Evolutionary conservation across 306 rosid genomes (phyloP).

Genomic region (Aeschynomene evenia): DNA sequence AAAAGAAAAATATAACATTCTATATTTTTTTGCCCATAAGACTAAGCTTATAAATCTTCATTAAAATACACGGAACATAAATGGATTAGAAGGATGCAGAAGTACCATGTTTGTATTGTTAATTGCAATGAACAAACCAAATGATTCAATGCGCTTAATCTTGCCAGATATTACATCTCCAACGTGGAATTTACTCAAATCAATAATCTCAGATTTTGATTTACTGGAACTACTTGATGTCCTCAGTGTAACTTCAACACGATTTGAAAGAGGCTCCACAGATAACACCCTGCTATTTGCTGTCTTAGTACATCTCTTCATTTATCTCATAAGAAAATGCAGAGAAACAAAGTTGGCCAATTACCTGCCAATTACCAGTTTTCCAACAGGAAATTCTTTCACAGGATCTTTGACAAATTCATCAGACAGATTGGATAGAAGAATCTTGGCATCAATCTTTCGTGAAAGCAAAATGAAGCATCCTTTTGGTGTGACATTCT

Average conservation of each 20-base stretch:
- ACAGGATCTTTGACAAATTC: slow-evolving; percentile 61
- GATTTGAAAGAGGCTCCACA: slow-evolving; percentile 79
- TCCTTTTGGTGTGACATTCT: slow-evolving; percentile 75
- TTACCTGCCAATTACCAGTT: slow-evolving; percentile 80
- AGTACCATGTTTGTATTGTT: slow-evolving; percentile 67
- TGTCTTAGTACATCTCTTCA: slow-evolving; percentile 33
- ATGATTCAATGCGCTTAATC: slow-evolving; percentile 79
- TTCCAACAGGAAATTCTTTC: slow-evolving; percentile 81
- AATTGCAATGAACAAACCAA: slow-evolving; percentile 80
- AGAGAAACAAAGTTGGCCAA: slow-evolving; percentile 12
- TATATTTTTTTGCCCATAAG: neutral
- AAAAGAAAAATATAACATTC: neutral
- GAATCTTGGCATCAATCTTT: slow-evolving; percentile 82
- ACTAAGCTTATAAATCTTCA: neutral
- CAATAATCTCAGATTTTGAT: slow-evolving; percentile 43
- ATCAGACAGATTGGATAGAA: slow-evolving; percentile 73
- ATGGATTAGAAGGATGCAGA: slow-evolving; percentile 24
- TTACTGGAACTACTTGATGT: slow-evolving; percentile 37
- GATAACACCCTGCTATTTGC: slow-evolving; percentile 67
- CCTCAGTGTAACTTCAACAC: slow-evolving; percentile 86
- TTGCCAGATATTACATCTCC: slow-evolving; percentile 79
- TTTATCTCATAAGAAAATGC: slow-evolving; percentile 14
- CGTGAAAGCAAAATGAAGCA: slow-evolving; percentile 83
- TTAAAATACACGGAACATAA: slow-evolving; percentile 10
- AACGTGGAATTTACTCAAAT: slow-evolving; percentile 54